Conservation (phyloP, 1,284 basidiomycete species). For the Puccinia hordei region DNA sequence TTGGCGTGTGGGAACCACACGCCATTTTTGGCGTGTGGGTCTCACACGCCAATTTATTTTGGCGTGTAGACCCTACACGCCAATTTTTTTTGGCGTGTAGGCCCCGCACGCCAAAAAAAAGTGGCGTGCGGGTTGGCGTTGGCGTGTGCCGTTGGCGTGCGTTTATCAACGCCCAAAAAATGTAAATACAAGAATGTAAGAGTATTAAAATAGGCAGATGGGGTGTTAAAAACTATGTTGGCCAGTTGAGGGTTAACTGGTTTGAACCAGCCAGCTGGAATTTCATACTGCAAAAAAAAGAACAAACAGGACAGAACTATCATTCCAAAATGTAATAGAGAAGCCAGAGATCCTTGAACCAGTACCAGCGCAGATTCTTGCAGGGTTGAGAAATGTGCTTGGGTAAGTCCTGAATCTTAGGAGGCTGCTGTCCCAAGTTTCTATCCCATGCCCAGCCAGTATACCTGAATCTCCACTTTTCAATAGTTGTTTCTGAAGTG, state of each 20-base stretch:
- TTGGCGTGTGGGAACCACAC: too few relatives aligned
- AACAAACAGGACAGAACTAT: constrained; percentile 23
- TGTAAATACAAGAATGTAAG: too few relatives aligned
- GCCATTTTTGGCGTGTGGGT: too few relatives aligned
- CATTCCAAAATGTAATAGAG: constrained; percentile 10
- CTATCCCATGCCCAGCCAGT: not conserved
- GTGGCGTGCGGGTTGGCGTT: too few relatives aligned
- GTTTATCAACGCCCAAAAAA: too few relatives aligned
- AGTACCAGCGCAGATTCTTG: constrained; percentile 6
- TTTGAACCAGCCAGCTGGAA: not conserved
- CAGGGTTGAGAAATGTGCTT: not conserved
- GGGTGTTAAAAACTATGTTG: too few relatives aligned
- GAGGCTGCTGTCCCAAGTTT: not conserved
- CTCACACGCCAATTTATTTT: too few relatives aligned
- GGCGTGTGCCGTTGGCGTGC: too few relatives aligned
- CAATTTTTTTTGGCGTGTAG: too few relatives aligned
- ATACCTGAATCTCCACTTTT: not conserved
- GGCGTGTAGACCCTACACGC: too few relatives aligned
- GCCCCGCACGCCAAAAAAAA: too few relatives aligned
- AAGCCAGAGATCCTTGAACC: constrained; percentile 16
- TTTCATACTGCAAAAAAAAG: constrained; percentile 21
- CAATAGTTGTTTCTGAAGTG: not conserved
- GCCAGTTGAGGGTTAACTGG: not conserved
- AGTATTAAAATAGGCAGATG: not conserved
- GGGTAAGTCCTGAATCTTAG: not conserved